These are phyloP conservation scores for Annulohypoxylon nitens DNA, from an alignment of 495 filamentous ascomycete species.

Conservation along the genomic window DNA sequence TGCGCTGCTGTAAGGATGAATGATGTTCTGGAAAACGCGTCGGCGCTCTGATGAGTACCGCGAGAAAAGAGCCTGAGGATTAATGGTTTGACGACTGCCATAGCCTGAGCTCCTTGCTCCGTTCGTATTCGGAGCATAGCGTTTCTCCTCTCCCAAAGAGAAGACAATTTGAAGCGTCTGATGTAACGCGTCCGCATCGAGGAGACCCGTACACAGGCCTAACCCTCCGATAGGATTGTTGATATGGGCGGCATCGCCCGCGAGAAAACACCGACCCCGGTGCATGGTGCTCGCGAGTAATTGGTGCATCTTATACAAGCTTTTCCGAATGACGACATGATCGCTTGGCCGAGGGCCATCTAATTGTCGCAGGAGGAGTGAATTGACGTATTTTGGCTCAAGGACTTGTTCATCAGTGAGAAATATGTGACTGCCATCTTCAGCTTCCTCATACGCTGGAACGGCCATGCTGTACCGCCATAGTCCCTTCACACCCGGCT, in stretches of 20 bases:
- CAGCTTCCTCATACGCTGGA: slow-evolving; percentile 12
- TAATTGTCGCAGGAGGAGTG: slow-evolving; percentile 24
- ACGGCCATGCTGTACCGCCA: slow-evolving; percentile 32
- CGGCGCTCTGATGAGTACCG: slow-evolving; percentile 27
- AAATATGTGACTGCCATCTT: background rate
- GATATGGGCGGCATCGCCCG: slow-evolving; percentile 27
- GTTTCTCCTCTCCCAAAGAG: slow-evolving; percentile 2
- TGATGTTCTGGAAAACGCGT: slow-evolving; percentile 29
- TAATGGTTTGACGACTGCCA: background rate
- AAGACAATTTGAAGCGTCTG: slow-evolving; percentile 21
- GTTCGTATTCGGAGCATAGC: background rate
- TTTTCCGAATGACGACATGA: slow-evolving; percentile 26
- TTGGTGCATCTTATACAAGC: slow-evolving; percentile 33
- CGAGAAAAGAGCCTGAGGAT: slow-evolving; percentile 9
- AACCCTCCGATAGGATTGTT: slow-evolving; percentile 28
- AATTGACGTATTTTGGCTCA: slow-evolving; percentile 22
- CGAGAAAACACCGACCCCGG: slow-evolving; percentile 28
- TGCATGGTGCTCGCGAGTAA: slow-evolving; percentile 31
- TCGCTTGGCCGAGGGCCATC: slow-evolving; percentile 25
- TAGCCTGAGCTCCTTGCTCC: background rate
- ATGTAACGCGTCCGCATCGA: slow-evolving; percentile 23
- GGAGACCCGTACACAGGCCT: slow-evolving; percentile 26
- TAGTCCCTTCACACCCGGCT: slow-evolving; percentile 18
- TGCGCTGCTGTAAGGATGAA: slow-evolving; percentile 28
- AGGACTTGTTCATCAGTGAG: slow-evolving; percentile 26